Conservation (phyloP, 75 land plant species). For the Selaginella tamariscina region DNA sequence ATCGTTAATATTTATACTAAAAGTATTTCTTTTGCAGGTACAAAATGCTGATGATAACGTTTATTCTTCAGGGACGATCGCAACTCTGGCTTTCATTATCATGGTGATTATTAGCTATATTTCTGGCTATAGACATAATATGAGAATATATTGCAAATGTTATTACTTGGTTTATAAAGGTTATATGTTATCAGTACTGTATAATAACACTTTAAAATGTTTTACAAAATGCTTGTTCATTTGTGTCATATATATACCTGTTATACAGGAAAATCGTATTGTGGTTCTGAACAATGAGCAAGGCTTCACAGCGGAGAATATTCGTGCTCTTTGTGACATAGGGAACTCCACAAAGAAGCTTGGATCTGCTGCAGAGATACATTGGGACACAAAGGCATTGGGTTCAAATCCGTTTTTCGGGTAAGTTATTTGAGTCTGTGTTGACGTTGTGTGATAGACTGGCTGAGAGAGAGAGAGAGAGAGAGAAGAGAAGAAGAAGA, state of each 20-base stretch:
- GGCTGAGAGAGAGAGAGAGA: neutral
- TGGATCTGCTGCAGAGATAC: slow-evolving; percentile 64
- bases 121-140: too few relatives aligned
- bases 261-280: slow-evolving; percentile 44
- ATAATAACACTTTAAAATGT: too few relatives aligned
- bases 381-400: slow-evolving; percentile 95
- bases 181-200: too few relatives aligned
- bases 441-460: neutral
- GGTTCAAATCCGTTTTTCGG: slow-evolving; percentile 95
- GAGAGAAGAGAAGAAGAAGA: too few relatives aligned
- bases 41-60: slow-evolving; percentile 97
- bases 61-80: slow-evolving; percentile 44
- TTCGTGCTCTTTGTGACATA: slow-evolving; percentile 92
- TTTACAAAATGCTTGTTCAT: too few relatives aligned
- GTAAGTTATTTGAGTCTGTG: slow-evolving; percentile 25
- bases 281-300: slow-evolving; percentile 76
- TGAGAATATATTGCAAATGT: too few relatives aligned
- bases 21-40: slow-evolving; percentile 40
- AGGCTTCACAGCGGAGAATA: slow-evolving; percentile 71
- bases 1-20: too few relatives aligned
- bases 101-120: too few relatives aligned
- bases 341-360: slow-evolving; percentile 93
- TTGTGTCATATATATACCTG: too few relatives aligned
- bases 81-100: slow-evolving; percentile 63
- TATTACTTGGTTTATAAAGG: too few relatives aligned